Conservation (phyloP, 257 asterid species). For the Solanum sitiens region DNA sequence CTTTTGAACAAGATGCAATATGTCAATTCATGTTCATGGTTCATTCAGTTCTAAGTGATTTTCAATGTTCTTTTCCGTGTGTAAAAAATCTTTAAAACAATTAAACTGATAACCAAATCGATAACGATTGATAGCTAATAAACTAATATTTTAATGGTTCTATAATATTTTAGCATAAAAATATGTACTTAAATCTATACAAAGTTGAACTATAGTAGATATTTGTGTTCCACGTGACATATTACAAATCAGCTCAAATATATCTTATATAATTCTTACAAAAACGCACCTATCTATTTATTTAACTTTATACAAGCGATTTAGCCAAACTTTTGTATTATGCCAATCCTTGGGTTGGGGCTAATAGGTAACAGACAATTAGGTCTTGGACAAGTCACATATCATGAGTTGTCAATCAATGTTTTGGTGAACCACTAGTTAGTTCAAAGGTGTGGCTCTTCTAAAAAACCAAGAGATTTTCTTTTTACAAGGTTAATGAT, state of each 20-base stretch:
- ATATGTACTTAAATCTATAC: background rate
- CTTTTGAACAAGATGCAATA: too few species aligned
- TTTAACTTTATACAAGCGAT: too few species aligned
- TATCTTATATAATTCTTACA: too few species aligned
- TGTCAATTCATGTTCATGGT: too few species aligned
- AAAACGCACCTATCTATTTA: background rate
- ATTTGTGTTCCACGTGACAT: background rate
- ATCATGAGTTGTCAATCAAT: background rate
- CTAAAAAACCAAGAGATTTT: background rate
- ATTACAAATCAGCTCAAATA: background rate
- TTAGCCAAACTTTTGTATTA: too few species aligned
- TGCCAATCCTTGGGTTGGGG: background rate
- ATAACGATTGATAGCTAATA: too few species aligned
- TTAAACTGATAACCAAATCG: too few species aligned
- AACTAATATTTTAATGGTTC: too few species aligned
- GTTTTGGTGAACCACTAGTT: background rate
- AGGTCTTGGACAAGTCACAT: background rate
- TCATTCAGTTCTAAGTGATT: too few species aligned
- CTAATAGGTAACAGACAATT: background rate
- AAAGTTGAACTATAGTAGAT: too few species aligned
- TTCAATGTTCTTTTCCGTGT: too few species aligned
- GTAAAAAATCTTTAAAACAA: too few species aligned
- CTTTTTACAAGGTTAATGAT: background rate
- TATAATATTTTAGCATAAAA: background rate
- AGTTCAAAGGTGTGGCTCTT: background rate